Base-by-base conservation (phyloP, 208 protist genomes). In the Acanthamoeba castellanii region DNA sequence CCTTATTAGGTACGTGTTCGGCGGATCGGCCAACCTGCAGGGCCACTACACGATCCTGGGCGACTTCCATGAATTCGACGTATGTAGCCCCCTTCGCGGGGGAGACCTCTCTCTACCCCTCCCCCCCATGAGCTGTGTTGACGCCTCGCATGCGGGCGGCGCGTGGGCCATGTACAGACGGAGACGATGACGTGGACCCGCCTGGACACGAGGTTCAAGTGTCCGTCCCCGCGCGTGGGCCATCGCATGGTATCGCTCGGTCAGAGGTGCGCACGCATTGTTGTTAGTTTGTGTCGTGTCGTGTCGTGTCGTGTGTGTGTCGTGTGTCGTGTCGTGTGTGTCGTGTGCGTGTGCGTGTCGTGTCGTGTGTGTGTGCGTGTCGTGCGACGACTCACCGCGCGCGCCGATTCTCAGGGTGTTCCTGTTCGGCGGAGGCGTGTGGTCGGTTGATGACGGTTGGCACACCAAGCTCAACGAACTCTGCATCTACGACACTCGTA, bases 401-500 rank as follows among this genome's bases (percentile, higher is more conserved):
- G 37, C 37, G 37, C 37, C 37, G 37, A 42, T 42, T 3, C 3
- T 37, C 72, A 82, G 72, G 9, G 34, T 91, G 30, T 91, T 91
- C 34, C n/a, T 70, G 1, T 91, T 91, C 42, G 84, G 84, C 57
- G 84, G 84, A 6, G 84, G 84, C 0, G 84, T 91, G 16, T 91
- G 84, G 84, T 91, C 84, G 13, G 32, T 18, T 1, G 57, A 91
- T 5, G 25, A 20, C 5, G 57, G 84, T 11, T 91, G 84, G 84
- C 30, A 72, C 50, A 42, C 50, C 16, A 64, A 91, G n/a, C 50
- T 72, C 57, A 64, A 91, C 42, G 84, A 91, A 7, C 42, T 91
- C 34, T 91, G 84, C 34, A 70, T 70, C 84, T 91, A 45, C 61
- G 84, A 91, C 34, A 70, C 84, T 18, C 57, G 84, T 91, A 91